phyloP scores from a whole-genome alignment of 257 asterid species.

The Datura wrightii region DNA sequence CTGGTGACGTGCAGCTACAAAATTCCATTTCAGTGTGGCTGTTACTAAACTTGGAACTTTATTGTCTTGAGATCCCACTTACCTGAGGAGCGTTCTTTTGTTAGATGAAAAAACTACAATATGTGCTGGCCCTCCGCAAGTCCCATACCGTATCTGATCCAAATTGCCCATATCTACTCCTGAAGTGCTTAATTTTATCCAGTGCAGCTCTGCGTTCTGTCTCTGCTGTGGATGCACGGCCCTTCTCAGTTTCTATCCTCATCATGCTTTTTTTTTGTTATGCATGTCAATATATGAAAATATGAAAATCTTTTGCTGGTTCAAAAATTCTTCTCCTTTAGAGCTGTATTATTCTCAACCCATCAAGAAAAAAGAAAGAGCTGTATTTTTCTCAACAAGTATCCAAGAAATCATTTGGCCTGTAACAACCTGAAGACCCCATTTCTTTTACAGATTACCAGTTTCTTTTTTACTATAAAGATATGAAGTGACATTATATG shows the following conservation, averaged over 20 bases:
- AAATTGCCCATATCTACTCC: neutral
- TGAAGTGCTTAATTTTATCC: neutral
- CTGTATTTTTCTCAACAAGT: neutral
- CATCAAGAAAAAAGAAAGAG: neutral
- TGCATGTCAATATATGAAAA: conserved; percentile 10
- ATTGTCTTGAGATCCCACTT: conserved; percentile 17
- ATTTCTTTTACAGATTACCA: conserved; percentile 12
- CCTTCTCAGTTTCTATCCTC: neutral
- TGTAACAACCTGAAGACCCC: conserved; percentile 12
- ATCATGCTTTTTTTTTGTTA: neutral
- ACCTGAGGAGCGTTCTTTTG: neutral
- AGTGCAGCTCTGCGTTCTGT: neutral
- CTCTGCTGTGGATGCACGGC: neutral
- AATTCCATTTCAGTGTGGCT: neutral
- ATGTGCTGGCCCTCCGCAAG: neutral
- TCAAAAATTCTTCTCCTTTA: neutral
- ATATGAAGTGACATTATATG: conserved; percentile 21
- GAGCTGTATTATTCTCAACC: neutral
- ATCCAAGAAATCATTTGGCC: neutral
- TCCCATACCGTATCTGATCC: neutral
- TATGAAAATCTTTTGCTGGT: neutral
- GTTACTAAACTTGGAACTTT: neutral
- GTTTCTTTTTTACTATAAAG: neutral
- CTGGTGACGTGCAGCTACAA: conserved; percentile 16
- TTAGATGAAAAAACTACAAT: conserved; percentile 3